A percentile compares a stretch with the other conserved stretches of the same genome.
Evolutionary conservation across 495 filamentous ascomycete genomes (phyloP).

Genomic region (Clohesyomyces aquaticus): DNA sequence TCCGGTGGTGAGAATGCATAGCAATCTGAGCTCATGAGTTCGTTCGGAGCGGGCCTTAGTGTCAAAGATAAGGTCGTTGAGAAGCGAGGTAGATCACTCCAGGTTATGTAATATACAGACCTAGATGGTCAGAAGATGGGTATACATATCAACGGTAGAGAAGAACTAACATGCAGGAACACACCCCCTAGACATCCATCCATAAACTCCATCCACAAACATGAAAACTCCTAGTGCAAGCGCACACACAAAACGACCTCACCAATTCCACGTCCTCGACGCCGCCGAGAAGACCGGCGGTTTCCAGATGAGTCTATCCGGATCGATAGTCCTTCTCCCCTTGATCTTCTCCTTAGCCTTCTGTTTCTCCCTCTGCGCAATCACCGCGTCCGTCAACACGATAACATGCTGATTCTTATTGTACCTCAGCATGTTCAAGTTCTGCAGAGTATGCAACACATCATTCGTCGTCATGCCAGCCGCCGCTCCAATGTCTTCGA

Average conservation of each 20-base stretch:
- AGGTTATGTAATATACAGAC: no score
- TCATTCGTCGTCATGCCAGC: constrained; percentile 95
- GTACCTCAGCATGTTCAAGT: constrained; percentile 91
- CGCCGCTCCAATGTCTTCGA: constrained; percentile 76
- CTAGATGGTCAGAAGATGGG: no score
- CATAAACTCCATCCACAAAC: background rate
- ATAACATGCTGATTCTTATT: constrained; percentile 94
- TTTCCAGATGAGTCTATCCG: constrained; percentile 85
- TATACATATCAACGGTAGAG: no score
- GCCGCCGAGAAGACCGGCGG: constrained; percentile 91
- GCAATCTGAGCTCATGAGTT: no score
- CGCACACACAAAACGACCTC: constrained; percentile 25
- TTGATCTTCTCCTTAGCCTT: constrained; percentile 77
- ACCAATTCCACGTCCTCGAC: constrained; percentile 96
- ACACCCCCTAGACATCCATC: no score
- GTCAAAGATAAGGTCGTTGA: no score
- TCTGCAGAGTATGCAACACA: constrained; percentile 89
- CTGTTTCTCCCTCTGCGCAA: constrained; percentile 74
- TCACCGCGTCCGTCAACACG: constrained; percentile 75
- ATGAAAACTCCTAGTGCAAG: background rate
- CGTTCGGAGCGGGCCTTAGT: no score
- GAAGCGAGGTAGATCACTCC: no score
- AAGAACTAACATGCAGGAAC: no score
- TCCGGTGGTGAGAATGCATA: no score
- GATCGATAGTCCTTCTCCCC: constrained; percentile 71